These are phyloP conservation scores for Linum trigynum DNA, from an alignment of 345 rosid species.

Conservation along the genomic window DNA sequence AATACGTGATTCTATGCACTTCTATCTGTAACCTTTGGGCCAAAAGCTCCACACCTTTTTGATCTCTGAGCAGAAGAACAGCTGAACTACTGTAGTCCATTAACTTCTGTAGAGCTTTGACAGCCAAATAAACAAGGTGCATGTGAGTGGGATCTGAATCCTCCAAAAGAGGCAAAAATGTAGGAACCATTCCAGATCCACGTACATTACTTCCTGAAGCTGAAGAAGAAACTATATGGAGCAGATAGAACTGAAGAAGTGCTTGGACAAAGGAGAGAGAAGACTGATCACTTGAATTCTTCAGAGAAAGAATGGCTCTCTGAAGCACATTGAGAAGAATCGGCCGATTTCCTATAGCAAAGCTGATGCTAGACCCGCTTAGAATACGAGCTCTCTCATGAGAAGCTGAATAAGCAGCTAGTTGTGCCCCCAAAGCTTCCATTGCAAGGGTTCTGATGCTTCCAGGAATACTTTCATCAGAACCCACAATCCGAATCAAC, in stretches of 20 bases:
- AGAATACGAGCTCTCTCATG: conserved; percentile 88
- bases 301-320: conserved; percentile 76
- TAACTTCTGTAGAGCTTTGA: conserved; percentile 84
- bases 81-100: conserved; percentile 95
- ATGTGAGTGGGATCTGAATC: conserved; percentile 70
- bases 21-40: conserved; percentile 80
- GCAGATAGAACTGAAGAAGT: conserved; percentile 88
- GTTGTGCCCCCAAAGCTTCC: conserved; percentile 89
- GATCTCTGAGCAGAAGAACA: conserved; percentile 70
- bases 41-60: conserved; percentile 90
- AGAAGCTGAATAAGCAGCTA: conserved; percentile 90
- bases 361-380: conserved; percentile 89
- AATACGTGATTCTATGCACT: conserved; percentile 62
- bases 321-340: conserved; percentile 94
- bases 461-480: conserved; percentile 82
- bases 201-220: conserved; percentile 87
- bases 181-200: conserved; percentile 94
- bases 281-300: conserved; percentile 69
- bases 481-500: conserved; percentile 75
- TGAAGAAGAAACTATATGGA: conserved; percentile 88
- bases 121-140: conserved; percentile 89
- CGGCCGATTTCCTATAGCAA: conserved; percentile 84
- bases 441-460: conserved; percentile 81
- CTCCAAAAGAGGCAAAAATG: conserved; percentile 87
- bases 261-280: conserved; percentile 92